Evolutionary conservation across 2,329 filamentous ascomycete species (phyloP).

Genomic region (Colletotrichum sp.): DNA sequence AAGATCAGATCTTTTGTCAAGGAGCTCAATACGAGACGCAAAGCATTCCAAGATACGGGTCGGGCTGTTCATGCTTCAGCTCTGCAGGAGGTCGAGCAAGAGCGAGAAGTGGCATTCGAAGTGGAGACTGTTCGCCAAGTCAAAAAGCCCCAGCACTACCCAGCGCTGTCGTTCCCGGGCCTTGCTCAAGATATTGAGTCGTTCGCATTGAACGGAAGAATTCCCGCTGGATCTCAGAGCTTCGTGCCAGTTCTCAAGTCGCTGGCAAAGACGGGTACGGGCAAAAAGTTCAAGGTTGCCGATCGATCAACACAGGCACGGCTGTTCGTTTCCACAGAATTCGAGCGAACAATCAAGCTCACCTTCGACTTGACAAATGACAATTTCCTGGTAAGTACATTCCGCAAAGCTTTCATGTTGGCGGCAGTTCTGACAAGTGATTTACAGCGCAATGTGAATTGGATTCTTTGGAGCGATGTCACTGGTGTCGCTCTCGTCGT

Average conservation of each 20-base stretch:
- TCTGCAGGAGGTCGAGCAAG: slow-evolving; percentile 64
- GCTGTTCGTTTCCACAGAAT: slow-evolving; percentile 50
- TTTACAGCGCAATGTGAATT: slow-evolving; percentile 56
- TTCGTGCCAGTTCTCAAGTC: slow-evolving; percentile 47
- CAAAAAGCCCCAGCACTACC: slow-evolving; percentile 48
- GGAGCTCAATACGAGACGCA: slow-evolving; percentile 35
- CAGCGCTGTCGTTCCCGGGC: slow-evolving; percentile 44
- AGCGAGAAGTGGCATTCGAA: slow-evolving; percentile 64
- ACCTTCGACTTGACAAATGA: slow-evolving; percentile 30
- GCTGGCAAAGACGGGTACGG: slow-evolving; percentile 38
- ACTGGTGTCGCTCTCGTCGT: slow-evolving; percentile 58
- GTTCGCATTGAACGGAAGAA: slow-evolving; percentile 50
- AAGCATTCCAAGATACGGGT: slow-evolving; percentile 38
- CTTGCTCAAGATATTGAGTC: slow-evolving; percentile 50
- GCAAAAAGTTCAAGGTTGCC: slow-evolving; percentile 34
- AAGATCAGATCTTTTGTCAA: slow-evolving; percentile 28
- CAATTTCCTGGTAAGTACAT: slow-evolving; percentile 35
- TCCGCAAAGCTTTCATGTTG: neutral
- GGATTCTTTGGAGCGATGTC: slow-evolving; percentile 61
- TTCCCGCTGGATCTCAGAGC: slow-evolving; percentile 38
- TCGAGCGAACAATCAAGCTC: slow-evolving; percentile 47
- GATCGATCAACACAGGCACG: slow-evolving; percentile 15
- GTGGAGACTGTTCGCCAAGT: slow-evolving; percentile 61
- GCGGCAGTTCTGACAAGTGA: neutral
- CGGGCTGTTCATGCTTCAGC: slow-evolving; percentile 51